Evolutionary conservation across 2,329 filamentous ascomycete genomes (phyloP), one percentile per base, ranked within the genome.

Genomic region (Exutisphaerella laricina): DNA sequence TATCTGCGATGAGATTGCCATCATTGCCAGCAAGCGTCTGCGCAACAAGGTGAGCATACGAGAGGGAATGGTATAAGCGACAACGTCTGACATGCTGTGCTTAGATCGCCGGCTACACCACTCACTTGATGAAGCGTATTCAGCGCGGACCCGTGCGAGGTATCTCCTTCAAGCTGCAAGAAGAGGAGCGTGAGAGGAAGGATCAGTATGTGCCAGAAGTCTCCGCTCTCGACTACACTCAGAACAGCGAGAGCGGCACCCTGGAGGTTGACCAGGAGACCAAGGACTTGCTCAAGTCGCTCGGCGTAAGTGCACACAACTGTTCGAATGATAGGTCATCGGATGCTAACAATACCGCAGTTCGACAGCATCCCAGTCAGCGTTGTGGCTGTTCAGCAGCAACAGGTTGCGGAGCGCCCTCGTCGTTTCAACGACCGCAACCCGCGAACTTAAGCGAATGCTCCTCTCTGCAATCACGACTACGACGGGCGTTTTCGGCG

Each of bases 161-260:
- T 79, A 98, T 98, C 77, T 98, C 94, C 74, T 98, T 98, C 89
- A 98, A 98, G 83, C 87, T 98, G 51, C 92, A 98, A 78, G 92
- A 98, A 79, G 92, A 98, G 80, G 92, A 98, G 84, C 88, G 92
- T 81, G 92, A 98, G 79, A 85, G 92, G 72, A 98, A 98, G 86
- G 92, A 98, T 79, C 92, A 98, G 80, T 98, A 96, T 79, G 92
- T 98, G 58, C 92, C 92, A 67, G 92, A 98, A 77, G 80, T 98
- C 63, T 98, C 94, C 50, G 92, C 92, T 68, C 85, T 98, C 70
- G 92, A 98, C 80, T 94, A 96, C 78, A 82, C 84, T 67, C 88
- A 95, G 80, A 88, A 85, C 77, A 81, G 80, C 70, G 92, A 97
- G 78, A 84, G 76, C 68, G 92, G 92, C 66, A 84, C 89, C 73